Evolutionary conservation across 169 alveolate genomes (phyloP).

Genomic region (Eimeria mitis): DNA sequence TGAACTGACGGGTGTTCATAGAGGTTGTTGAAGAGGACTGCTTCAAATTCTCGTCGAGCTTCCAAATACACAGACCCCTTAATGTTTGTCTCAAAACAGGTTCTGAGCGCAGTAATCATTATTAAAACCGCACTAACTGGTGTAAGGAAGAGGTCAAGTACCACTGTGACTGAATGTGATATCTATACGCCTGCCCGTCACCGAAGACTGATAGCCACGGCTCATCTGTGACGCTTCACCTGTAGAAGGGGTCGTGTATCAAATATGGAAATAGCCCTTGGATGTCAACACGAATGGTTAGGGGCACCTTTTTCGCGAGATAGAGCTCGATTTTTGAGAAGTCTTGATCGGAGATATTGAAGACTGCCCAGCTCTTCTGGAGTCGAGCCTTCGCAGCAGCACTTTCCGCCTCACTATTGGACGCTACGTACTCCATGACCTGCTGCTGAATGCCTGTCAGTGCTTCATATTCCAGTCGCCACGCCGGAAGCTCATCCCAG

Average conservation of each 20-base stretch:
- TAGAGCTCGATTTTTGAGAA: constrained; percentile 28
- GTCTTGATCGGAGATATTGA: constrained; percentile 44
- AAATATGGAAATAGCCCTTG: constrained; percentile 43
- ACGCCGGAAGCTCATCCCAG: constrained; percentile 50
- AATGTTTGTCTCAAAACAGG: constrained; percentile 17
- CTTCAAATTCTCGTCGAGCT: constrained; percentile 34
- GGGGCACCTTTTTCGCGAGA: constrained; percentile 50
- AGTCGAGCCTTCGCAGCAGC: constrained; percentile 57
- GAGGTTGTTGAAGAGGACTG: constrained; percentile 58
- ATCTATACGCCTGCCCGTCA: not conserved
- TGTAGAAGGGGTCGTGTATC: constrained; percentile 42
- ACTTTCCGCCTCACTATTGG: constrained; percentile 7
- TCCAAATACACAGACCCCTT: constrained; percentile 21
- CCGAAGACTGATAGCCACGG: not conserved
- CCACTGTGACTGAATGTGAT: not conserved
- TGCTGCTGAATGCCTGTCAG: constrained; percentile 66
- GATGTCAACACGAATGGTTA: constrained; percentile 60
- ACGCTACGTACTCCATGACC: constrained; percentile 67
- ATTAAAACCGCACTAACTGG: not conserved
- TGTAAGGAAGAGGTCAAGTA: not conserved
- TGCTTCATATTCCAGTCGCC: constrained; percentile 36
- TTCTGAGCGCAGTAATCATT: constrained; percentile 13
- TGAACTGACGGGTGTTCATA: constrained; percentile 45
- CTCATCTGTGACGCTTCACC: not conserved
- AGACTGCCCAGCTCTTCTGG: constrained; percentile 28